A percentile compares a stretch with the other conserved stretches of the same genome.
These are phyloP conservation scores for Stentor roeselii DNA, from an alignment of 73 alveolate species.

Conservation along the genomic window DNA sequence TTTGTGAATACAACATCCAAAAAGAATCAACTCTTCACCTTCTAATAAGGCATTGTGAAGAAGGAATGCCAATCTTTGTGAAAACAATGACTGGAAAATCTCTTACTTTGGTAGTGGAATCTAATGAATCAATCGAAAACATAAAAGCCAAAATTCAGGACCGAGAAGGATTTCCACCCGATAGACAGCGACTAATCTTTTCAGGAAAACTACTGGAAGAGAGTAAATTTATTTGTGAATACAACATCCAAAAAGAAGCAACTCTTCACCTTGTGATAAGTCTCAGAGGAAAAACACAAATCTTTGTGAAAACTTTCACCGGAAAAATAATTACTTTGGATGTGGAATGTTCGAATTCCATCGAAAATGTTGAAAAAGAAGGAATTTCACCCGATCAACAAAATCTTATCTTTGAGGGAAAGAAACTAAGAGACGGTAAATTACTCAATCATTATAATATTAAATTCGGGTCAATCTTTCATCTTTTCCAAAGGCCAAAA, in stretches of 20 bases:
- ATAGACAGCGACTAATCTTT: conserved; percentile 7
- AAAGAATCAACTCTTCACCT: too few species aligned
- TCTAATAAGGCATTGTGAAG: too few species aligned
- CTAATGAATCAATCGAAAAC: conserved; percentile 32
- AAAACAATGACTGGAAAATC: conserved; percentile 23
- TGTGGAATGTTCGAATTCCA: conserved; percentile 31
- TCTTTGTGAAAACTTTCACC: conserved; percentile 28
- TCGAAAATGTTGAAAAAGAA: conserved; percentile 29
- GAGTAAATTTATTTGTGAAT: conserved; percentile 29
- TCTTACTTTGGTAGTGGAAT: conserved; percentile 27
- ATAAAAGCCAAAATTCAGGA: conserved; percentile 36
- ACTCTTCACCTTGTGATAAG: conserved; percentile 33
- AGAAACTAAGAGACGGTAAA: conserved; percentile 24
- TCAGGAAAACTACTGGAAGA: conserved; percentile 41
- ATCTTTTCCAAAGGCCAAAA: neutral
- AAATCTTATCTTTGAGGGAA: conserved; percentile 37
- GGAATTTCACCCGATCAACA: conserved; percentile 35
- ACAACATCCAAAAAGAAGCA: conserved; percentile 45
- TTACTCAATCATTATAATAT: conserved; percentile 23
- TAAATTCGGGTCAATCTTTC: neutral
- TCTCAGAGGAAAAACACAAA: conserved; percentile 28
- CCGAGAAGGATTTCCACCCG: conserved; percentile 41
- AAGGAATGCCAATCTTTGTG: conserved; percentile 38
- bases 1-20: conserved; percentile 24
- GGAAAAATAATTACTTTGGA: conserved; percentile 35